Evolutionary conservation across 306 rosid genomes (phyloP), one percentile per base, ranked within the genome.

Genomic region (Begonia masoniana): DNA sequence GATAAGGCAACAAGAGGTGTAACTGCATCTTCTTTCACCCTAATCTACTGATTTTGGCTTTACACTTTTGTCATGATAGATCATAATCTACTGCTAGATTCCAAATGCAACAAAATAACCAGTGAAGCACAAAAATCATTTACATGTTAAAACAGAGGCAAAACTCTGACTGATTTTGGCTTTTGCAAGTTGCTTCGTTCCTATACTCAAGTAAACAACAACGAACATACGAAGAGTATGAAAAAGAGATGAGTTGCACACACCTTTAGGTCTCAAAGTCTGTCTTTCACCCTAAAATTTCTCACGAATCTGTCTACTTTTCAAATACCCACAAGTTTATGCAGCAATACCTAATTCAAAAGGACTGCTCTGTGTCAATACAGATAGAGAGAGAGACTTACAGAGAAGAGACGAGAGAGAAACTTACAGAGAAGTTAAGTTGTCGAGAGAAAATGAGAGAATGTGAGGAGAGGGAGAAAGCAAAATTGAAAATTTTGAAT

Each of bases 251-350:
- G 11, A 55, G 8, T 53, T 3, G 6, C 56, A 64, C 4, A 61
- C 17, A 88, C 97, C 97, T 85, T 67, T 85, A 55, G 97, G 97
- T 62, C 97, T 95, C 31, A 89, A 56, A 31, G 97, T 89, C 87
- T 11, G 97, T 1, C 87, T 23, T 78, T 71, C 19, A 82, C 74
- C 55, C 58, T 75, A n/a, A 56, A 45, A 2, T 36, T 50, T 49
- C 71, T 70, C 42, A 52, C 43, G 41, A 62, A 15, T 17, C 31
- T 42, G 50, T 17, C 19, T 17, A 10, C 24, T 76, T 76, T 47
- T 76, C 55, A 74, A 65, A 58, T 73, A 55, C 60, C 55, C 12
- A 50, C 66, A 35, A 21, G 46, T 53, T 62, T 68, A 80, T 75
- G 88, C 67, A 57, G 54, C 43, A 39, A 9, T 61, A 50, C 43